phyloP scores from a whole-genome alignment of 257 asterid genomes.

The Fraxinus pennsylvanica region DNA sequence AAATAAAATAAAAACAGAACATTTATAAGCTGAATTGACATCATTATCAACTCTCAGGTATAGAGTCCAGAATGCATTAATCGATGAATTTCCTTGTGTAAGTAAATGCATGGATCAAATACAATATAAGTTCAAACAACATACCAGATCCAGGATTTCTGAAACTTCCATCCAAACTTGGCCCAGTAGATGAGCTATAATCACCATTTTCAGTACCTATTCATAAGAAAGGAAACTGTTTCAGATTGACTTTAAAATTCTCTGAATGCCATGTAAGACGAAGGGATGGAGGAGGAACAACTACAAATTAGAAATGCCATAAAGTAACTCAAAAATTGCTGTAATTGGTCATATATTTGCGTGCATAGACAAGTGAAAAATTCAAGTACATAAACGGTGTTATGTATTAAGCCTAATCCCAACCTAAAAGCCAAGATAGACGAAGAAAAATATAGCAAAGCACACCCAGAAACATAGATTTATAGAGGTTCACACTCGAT shows the following conservation, averaged over 20 bases:
- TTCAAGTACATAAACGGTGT: background rate
- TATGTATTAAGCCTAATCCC: background rate
- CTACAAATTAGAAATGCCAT: background rate
- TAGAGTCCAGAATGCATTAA: background rate
- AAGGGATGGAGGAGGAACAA: background rate
- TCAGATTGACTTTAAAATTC: background rate
- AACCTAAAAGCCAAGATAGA: background rate
- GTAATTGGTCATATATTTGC: background rate
- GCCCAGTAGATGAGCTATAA: constrained; percentile 60
- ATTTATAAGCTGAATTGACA: background rate
- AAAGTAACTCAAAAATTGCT: background rate
- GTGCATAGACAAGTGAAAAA: background rate
- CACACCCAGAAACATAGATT: background rate
- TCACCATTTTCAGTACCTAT: constrained; percentile 56
- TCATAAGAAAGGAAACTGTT: constrained; percentile 12
- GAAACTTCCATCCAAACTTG: constrained; percentile 69
- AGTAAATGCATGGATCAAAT: background rate
- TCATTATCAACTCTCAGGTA: background rate
- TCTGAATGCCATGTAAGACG: background rate
- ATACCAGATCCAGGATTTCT: constrained; percentile 61
- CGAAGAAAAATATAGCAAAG: background rate
- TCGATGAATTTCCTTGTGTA: background rate
- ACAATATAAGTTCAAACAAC: constrained; percentile 11
- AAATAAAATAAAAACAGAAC: background rate
- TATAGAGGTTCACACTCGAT: background rate